phyloP scores from a whole-genome alignment of 78 protist genomes.

The Carpediemonas membranifera region DNA sequence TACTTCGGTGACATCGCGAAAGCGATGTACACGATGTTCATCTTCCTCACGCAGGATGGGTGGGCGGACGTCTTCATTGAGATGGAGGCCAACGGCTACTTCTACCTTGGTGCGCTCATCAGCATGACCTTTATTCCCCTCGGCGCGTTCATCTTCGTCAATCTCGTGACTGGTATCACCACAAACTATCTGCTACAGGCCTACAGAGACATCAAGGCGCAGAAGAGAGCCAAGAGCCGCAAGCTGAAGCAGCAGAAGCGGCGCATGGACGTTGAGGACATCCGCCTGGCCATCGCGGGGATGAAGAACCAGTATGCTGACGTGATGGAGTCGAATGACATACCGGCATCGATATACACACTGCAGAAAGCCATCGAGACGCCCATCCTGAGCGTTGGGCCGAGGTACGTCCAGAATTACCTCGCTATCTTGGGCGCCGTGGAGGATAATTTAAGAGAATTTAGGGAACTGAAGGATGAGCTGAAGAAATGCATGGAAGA shows the following conservation, averaged over 20 bases:
- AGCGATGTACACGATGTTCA: slow-evolving; percentile 14
- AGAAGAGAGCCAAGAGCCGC: neutral
- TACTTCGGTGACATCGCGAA: slow-evolving; percentile 1
- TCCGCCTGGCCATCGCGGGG: no score
- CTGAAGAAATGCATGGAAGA: neutral
- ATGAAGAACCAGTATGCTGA: no score
- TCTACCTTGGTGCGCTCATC: neutral
- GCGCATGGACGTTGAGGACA: no score
- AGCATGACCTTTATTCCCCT: neutral
- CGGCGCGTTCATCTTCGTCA: slow-evolving; percentile 15
- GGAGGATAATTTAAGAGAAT: slow-evolving; percentile 2
- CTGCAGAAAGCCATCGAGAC: no score
- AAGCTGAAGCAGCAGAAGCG: no score
- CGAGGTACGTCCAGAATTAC: neutral
- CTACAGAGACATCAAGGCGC: neutral
- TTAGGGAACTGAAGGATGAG: neutral
- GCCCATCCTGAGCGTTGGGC: no score
- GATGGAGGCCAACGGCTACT: neutral
- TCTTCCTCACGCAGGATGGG: slow-evolving; percentile 16
- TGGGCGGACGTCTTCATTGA: neutral
- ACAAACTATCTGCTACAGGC: slow-evolving; percentile 1
- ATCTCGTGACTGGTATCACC: slow-evolving; percentile 7
- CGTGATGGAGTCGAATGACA: no score
- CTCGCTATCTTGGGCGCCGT: neutral
- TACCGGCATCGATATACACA: no score